Base-by-base conservation (phyloP, 1,139 yeast species). In the Hyphopichia wangnamkhiaoensis region DNA sequence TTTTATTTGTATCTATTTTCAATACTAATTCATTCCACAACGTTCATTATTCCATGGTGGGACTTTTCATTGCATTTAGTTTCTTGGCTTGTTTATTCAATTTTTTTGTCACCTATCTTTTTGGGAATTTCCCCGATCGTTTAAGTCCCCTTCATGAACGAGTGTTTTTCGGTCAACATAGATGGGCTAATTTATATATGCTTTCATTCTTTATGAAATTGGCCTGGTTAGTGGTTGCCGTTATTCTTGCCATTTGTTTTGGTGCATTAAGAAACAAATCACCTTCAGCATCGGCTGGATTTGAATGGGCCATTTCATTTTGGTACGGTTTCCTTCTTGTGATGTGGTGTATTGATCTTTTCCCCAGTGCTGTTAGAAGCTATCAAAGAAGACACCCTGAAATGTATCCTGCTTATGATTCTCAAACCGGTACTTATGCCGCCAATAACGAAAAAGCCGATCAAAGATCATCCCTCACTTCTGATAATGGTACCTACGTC, bases 231-330 rank as follows among this genome's bases (percentile, higher is more conserved):
- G 45, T 70, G 3, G 58, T 74, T n/a, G 95, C 96, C 2, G 67
- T 84, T 19, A 79, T 68, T 0, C 74, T 88, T 57, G 96, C 94
- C 4, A 65, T 84, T 23, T 72, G 79, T 31, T 91, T 89, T 53
- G 93, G 81, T 12, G 74, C 63, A 2, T 62, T 68, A 39, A 64
- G 71, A 74, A 49, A 56, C 8, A 38, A 41, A 28, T 62, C 71
- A 13, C 64, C 74, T 38, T 73, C 81, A 18, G 3, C 15, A 4
- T 30, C 33, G 3, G 87, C 86, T 0, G 65, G 67, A 13, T 82
- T 85, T 58, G 98, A 91, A 61, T 91, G 98, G 97, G 56, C 80
- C 7, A 63, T 90, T 34, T 82, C 91, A 6, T 91, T 83, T 63
- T 84, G 88, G 81, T 90, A 87, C 56, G 94, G 95, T 8, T 56